Conservation (phyloP, 148 eudicot genomes). For the Rhododendron molle region DNA sequence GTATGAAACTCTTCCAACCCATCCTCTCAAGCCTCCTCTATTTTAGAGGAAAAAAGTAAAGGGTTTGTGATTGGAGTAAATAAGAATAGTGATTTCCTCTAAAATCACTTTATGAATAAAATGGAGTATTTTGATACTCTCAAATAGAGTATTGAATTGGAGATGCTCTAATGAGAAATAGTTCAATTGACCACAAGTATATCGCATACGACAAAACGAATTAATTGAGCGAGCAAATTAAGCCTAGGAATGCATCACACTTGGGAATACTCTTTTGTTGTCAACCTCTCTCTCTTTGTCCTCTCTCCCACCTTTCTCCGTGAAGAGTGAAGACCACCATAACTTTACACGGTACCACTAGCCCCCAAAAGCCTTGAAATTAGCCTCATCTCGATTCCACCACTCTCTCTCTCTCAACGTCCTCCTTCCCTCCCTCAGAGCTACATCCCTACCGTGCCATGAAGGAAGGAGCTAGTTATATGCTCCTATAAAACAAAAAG, state of each 20-base stretch:
- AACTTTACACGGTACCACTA: background rate
- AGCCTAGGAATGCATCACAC: background rate
- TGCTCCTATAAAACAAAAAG: background rate
- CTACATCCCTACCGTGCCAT: background rate
- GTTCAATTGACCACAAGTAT: background rate
- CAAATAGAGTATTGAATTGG: too few species aligned
- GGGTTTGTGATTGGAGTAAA: too few species aligned
- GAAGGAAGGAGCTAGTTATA: background rate
- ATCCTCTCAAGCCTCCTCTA: too few species aligned
- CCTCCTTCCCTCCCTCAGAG: background rate
- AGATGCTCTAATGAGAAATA: too few species aligned
- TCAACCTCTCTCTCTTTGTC: background rate
- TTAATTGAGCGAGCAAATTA: background rate
- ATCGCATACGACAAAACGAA: background rate
- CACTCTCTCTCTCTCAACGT: background rate
- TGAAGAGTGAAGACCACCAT: background rate
- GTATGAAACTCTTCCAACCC: too few species aligned
- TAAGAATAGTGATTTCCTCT: too few species aligned
- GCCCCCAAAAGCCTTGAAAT: constrained; percentile 7
- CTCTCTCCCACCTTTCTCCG: background rate
- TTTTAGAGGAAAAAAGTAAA: too few species aligned
- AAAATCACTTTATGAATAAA: too few species aligned
- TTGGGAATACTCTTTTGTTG: background rate
- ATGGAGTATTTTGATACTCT: too few species aligned
- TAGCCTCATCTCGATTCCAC: constrained; percentile 9